Percentiles rank a stretch among this genome's conserved stretches.
Conservation (phyloP, 352 stramenopile genomes). For the Phytophthora melonis region DNA sequence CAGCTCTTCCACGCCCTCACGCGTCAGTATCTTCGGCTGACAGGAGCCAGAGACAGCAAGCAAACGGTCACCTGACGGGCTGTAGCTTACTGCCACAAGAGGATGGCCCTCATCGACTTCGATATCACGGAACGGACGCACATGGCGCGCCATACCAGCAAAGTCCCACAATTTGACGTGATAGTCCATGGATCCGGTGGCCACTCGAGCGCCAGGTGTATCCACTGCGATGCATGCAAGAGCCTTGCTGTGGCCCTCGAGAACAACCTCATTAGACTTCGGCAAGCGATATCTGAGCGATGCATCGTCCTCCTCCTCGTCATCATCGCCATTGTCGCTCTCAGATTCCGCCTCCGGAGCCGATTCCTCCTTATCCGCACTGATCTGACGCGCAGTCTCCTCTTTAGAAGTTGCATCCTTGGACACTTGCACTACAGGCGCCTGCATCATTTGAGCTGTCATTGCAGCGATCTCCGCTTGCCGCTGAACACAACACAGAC, state of each 20-base stretch:
- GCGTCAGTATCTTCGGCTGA: slow-evolving; percentile 79
- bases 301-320: slow-evolving; percentile 59
- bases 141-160: slow-evolving; percentile 82
- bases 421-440: slow-evolving; percentile 26
- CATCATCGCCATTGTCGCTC: slow-evolving; percentile 50
- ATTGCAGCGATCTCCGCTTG: slow-evolving; percentile 76
- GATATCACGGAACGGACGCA: slow-evolving; percentile 81
- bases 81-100: slow-evolving; percentile 83
- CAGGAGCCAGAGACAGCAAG: slow-evolving; percentile 76
- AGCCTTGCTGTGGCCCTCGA: slow-evolving; percentile 67
- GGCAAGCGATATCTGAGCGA: slow-evolving; percentile 74
- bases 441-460: slow-evolving; percentile 79
- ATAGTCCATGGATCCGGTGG: slow-evolving; percentile 87
- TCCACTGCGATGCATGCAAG: slow-evolving; percentile 82
- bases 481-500: slow-evolving; percentile 39
- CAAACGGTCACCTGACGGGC: slow-evolving; percentile 77
- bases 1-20: slow-evolving; percentile 82
- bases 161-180: slow-evolving; percentile 91
- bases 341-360: slow-evolving; percentile 26
- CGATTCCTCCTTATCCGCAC: slow-evolving; percentile 21
- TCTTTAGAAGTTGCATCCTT: slow-evolving; percentile 6
- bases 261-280: slow-evolving; percentile 72
- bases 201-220: slow-evolving; percentile 68
- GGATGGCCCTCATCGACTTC: slow-evolving; percentile 86
- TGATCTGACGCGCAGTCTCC: background rate